Conservation (phyloP, 805 yeast species). For the Ogataea saltuana region DNA sequence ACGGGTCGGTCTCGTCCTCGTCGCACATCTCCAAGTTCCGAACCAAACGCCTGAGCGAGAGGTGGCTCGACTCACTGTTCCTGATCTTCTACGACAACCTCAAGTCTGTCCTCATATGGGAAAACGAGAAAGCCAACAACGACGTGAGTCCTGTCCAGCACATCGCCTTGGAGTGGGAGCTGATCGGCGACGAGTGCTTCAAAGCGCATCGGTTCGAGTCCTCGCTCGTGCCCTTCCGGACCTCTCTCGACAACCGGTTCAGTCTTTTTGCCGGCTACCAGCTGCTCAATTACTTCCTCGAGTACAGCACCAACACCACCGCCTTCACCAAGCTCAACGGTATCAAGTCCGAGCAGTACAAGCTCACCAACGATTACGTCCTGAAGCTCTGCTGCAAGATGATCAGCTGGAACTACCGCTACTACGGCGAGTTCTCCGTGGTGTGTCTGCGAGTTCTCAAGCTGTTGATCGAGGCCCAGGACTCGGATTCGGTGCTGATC, state of each 20-base stretch:
- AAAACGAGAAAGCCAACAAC: slow-evolving; percentile 30
- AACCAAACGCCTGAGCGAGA: slow-evolving; percentile 61
- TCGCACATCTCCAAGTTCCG: slow-evolving; percentile 32
- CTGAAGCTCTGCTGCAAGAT: slow-evolving; percentile 47
- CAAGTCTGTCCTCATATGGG: slow-evolving; percentile 70
- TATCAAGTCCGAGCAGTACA: slow-evolving; percentile 20
- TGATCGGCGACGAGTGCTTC: slow-evolving; percentile 58
- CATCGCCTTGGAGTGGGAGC: slow-evolving; percentile 73
- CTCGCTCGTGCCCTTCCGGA: slow-evolving; percentile 53
- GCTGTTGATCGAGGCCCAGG: slow-evolving; percentile 39
- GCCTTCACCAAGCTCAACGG: slow-evolving; percentile 30
- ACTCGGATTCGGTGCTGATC: slow-evolving; percentile 40
- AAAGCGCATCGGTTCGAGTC: slow-evolving; percentile 50
- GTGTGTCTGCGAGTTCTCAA: slow-evolving; percentile 44
- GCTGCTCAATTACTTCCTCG: slow-evolving; percentile 47
- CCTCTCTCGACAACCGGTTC: slow-evolving; percentile 57
- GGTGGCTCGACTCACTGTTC: slow-evolving; percentile 72
- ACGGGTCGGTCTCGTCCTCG: slow-evolving; percentile 25
- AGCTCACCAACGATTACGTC: slow-evolving; percentile 38
- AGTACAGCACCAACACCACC: slow-evolving; percentile 22
- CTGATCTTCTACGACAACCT: slow-evolving; percentile 70
- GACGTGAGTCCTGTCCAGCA: slow-evolving; percentile 40
- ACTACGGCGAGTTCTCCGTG: slow-evolving; percentile 57
- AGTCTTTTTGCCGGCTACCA: slow-evolving; percentile 58
- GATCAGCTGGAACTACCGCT: slow-evolving; percentile 63